Evolutionary conservation across 768 basidiomycete species (phyloP).

Genomic region (Mycena vulgaris): DNA sequence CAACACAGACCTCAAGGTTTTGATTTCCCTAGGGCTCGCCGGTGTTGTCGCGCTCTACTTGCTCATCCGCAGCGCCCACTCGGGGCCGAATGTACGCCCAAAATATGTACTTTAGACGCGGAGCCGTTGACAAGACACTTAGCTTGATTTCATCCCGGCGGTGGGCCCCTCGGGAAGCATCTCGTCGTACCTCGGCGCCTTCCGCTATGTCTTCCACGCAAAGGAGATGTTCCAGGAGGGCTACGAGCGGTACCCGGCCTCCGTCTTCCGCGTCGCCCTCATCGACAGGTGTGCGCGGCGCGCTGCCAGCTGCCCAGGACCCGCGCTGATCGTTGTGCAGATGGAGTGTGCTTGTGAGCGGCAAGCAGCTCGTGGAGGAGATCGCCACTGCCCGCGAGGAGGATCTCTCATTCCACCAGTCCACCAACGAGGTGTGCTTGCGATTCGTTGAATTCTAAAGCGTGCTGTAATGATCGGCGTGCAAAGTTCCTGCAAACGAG

Average conservation of each 20-base stretch:
- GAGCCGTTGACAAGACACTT: background rate
- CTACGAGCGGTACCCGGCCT: slow-evolving; percentile 41
- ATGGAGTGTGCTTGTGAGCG: slow-evolving; percentile 52
- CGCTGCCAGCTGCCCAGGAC: too few species aligned
- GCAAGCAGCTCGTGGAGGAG: slow-evolving; percentile 48
- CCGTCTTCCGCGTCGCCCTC: slow-evolving; percentile 23
- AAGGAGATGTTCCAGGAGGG: slow-evolving; percentile 45
- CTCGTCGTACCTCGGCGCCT: slow-evolving; percentile 42
- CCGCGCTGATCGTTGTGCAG: slow-evolving; percentile 40
- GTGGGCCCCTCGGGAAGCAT: slow-evolving; percentile 45
- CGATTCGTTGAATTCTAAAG: background rate
- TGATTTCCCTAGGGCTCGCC: background rate
- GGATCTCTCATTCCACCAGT: slow-evolving; percentile 46
- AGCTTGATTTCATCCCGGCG: slow-evolving; percentile 41
- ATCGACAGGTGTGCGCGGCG: slow-evolving; percentile 24
- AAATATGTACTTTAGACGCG: background rate
- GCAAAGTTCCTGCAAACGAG: slow-evolving; percentile 48
- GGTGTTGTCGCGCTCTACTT: slow-evolving; percentile 21
- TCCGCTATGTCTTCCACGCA: slow-evolving; percentile 42
- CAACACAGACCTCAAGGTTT: slow-evolving; percentile 4
- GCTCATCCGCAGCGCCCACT: slow-evolving; percentile 25
- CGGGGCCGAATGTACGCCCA: slow-evolving; percentile 29
- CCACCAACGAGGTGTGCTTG: slow-evolving; percentile 46
- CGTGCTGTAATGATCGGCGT: background rate
- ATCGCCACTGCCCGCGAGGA: slow-evolving; percentile 51